phyloP scores from a whole-genome alignment of 768 basidiomycete species.

The Asterophora lycoperdoides region DNA sequence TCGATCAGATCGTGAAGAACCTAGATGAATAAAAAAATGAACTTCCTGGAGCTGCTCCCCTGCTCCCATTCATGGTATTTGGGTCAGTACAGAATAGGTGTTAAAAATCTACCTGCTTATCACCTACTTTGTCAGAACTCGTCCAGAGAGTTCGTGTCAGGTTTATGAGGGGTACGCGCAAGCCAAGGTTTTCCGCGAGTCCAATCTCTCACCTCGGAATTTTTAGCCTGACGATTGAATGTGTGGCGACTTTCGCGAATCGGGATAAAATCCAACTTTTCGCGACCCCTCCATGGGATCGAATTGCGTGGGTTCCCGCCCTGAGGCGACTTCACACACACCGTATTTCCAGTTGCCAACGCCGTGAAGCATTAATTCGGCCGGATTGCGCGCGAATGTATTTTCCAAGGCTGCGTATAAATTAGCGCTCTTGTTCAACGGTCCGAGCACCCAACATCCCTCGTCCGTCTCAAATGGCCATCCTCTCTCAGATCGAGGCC shows the following conservation, averaged over 20 bases:
- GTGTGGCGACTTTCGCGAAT: constrained; percentile 3
- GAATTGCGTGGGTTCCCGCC: not conserved
- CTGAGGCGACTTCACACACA: constrained; percentile 10
- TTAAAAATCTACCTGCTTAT: too few species aligned
- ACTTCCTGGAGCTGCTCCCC: too few species aligned
- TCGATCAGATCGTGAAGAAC: not conserved
- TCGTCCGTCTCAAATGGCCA: constrained; percentile 8
- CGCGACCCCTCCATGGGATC: not conserved
- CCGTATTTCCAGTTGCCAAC: constrained; percentile 1
- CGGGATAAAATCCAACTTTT: not conserved
- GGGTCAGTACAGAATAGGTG: too few species aligned
- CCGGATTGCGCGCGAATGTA: constrained; percentile 1
- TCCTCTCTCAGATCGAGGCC: constrained; percentile 13
- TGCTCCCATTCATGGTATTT: too few species aligned
- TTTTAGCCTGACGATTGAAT: too few species aligned
- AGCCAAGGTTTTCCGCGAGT: too few species aligned
- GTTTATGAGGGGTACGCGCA: too few species aligned
- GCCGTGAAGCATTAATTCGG: constrained; percentile 2
- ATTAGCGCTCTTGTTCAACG: not conserved
- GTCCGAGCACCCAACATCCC: not conserved
- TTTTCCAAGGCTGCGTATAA: constrained; percentile 6
- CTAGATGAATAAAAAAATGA: too few species aligned
- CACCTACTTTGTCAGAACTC: too few species aligned
- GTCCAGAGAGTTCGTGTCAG: too few species aligned
- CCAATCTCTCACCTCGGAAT: constrained; percentile 1